Evolutionary conservation across 2,329 filamentous ascomycete genomes (phyloP).

Genomic region (Neofusicoccum parvum): DNA sequence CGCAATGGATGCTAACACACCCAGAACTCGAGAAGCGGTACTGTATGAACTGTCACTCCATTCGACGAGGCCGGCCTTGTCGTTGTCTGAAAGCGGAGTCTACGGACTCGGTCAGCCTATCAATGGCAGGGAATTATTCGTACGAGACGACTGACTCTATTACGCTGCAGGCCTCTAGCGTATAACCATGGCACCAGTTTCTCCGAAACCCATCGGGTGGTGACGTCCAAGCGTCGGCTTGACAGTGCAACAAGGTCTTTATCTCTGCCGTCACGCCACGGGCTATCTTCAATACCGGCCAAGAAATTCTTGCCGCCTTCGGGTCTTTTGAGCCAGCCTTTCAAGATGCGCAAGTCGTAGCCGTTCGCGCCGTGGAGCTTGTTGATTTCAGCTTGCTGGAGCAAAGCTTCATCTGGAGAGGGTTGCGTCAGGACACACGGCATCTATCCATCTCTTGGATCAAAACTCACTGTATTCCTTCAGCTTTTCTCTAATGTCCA

Average conservation of each 20-base stretch:
- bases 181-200: neutral
- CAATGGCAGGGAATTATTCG: no score
- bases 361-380: neutral
- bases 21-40: neutral
- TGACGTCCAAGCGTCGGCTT: neutral
- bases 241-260: neutral
- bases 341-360: neutral
- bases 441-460: no score
- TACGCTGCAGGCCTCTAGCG: neutral
- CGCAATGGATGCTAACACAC: neutral
- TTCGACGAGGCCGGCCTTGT: neutral
- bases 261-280: neutral
- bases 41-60: neutral
- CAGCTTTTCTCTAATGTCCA: neutral
- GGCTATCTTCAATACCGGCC: neutral
- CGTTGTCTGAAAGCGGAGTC: neutral
- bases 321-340: neutral
- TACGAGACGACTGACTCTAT: neutral
- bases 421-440: neutral
- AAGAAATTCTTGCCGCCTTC: neutral
- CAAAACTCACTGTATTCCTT: neutral
- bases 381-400: neutral
- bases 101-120: no score
- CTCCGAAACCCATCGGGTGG: neutral
- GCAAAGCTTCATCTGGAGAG: neutral